phyloP scores from a whole-genome alignment of 2,329 filamentous ascomycete genomes.

The Ophiocordyceps polyrhachis-furcata region DNA sequence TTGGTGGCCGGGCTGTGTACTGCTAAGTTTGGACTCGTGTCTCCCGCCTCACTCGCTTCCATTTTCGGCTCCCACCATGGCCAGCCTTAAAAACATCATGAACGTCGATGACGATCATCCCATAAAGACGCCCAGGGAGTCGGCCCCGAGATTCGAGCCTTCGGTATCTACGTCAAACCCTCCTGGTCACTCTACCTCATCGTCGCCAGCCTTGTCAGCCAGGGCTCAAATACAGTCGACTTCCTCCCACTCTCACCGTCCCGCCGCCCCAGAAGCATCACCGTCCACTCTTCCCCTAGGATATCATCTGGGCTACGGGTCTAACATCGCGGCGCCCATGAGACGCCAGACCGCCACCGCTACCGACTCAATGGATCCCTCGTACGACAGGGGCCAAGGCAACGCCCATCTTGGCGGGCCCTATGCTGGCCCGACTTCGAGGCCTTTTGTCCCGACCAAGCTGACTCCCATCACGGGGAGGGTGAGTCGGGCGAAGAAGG shows the following conservation, averaged over 20 bases:
- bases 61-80: conserved; percentile 28
- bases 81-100: conserved; percentile 38
- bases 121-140: conserved; percentile 26
- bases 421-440: conserved; percentile 13
- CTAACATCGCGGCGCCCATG: conserved; percentile 5
- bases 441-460: conserved; percentile 25
- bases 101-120: conserved; percentile 31
- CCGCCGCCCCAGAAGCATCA: conserved; percentile 7
- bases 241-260: conserved; percentile 6
- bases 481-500: conserved; percentile 39
- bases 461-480: conserved; percentile 37
- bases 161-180: conserved; percentile 20
- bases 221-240: conserved; percentile 17
- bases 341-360: conserved; percentile 26
- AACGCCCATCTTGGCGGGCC: conserved; percentile 7
- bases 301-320: conserved; percentile 8
- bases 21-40: conserved; percentile 23
- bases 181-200: conserved; percentile 14
- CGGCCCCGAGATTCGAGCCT: conserved; percentile 17
- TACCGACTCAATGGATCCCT: conserved; percentile 29
- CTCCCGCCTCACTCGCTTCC: conserved; percentile 16
- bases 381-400: conserved; percentile 9
- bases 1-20: conserved; percentile 25
- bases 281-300: conserved; percentile 7
- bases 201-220: conserved; percentile 13